A percentile compares a stretch with the other conserved stretches of the same genome.
phyloP scores from a whole-genome alignment of 805 yeast species.

The Wickerhamiella domercqiae region DNA sequence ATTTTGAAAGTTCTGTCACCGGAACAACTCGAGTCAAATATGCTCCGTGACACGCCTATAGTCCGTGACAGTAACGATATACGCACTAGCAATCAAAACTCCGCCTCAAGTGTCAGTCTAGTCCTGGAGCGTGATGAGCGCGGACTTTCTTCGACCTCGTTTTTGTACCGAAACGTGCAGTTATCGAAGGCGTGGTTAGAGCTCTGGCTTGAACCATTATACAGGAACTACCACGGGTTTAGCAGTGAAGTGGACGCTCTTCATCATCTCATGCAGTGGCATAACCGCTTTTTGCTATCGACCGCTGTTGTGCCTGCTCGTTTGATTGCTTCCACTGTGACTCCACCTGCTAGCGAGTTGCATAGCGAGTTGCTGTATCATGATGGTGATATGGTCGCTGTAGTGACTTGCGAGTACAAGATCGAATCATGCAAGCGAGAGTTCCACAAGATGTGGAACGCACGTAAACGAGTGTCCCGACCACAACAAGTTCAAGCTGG shows the following conservation, averaged over 20 bases:
- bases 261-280: conserved; percentile 91
- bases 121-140: conserved; percentile 55
- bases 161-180: conserved; percentile 51
- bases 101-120: conserved; percentile 39
- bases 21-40: conserved; percentile 44
- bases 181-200: conserved; percentile 60
- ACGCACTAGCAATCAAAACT: conserved; percentile 45
- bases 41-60: conserved; percentile 57
- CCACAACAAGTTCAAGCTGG: conserved; percentile 1
- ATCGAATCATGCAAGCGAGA: conserved; percentile 18
- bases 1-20: conserved; percentile 46
- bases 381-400: conserved; percentile 23
- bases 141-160: conserved; percentile 53
- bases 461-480: conserved; percentile 14
- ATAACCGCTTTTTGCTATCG: conserved; percentile 60
- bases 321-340: conserved; percentile 29
- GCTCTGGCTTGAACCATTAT: conserved; percentile 60
- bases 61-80: conserved; percentile 27
- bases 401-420: conserved; percentile 23
- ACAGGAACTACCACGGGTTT: conserved; percentile 47
- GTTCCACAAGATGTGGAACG: conserved; percentile 20
- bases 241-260: conserved; percentile 42
- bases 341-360: conserved; percentile 13
- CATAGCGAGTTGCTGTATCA: conserved; percentile 18
- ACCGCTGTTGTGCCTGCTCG: conserved; percentile 58